Conservation (phyloP, 2,329 filamentous ascomycete species). For the Ophiosphaerella herpotricha region DNA sequence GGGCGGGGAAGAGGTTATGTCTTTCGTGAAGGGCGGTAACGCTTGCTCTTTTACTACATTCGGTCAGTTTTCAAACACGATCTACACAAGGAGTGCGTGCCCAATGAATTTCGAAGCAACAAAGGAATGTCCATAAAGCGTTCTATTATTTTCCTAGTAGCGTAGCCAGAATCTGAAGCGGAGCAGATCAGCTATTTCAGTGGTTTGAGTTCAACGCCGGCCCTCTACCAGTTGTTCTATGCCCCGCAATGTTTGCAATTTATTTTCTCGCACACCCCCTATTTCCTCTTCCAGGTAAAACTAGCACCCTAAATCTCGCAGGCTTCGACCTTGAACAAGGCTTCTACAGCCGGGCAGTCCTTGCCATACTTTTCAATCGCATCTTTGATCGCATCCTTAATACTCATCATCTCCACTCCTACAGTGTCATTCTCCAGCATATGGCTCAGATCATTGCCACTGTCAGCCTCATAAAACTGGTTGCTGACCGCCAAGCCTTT, state of each 20-base stretch:
- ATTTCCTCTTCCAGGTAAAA: neutral
- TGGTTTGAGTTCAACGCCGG: no score
- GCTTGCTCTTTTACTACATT: conserved; percentile 8
- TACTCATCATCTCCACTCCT: conserved; percentile 28
- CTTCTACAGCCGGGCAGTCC: conserved; percentile 30
- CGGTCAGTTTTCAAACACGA: conserved; percentile 2
- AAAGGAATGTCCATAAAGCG: no score
- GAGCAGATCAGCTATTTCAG: no score
- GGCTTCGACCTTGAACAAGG: conserved; percentile 35
- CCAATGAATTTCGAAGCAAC: neutral
- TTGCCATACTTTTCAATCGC: conserved; percentile 29
- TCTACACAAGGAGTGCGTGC: neutral
- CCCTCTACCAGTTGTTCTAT: no score
- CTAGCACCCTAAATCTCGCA: conserved; percentile 21
- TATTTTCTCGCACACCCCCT: no score
- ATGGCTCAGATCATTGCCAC: conserved; percentile 28
- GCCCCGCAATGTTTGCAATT: no score
- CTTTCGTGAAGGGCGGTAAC: conserved; percentile 4
- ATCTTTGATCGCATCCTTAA: conserved; percentile 35
- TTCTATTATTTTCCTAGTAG: no score
- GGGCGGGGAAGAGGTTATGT: conserved; percentile 8
- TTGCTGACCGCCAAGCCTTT: conserved; percentile 35
- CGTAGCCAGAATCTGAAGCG: no score
- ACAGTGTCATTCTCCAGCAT: conserved; percentile 37
- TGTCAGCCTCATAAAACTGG: conserved; percentile 41